Evolutionary conservation across 2,329 filamentous ascomycete genomes (phyloP).

Genomic region (Fusarium veterinarium): DNA sequence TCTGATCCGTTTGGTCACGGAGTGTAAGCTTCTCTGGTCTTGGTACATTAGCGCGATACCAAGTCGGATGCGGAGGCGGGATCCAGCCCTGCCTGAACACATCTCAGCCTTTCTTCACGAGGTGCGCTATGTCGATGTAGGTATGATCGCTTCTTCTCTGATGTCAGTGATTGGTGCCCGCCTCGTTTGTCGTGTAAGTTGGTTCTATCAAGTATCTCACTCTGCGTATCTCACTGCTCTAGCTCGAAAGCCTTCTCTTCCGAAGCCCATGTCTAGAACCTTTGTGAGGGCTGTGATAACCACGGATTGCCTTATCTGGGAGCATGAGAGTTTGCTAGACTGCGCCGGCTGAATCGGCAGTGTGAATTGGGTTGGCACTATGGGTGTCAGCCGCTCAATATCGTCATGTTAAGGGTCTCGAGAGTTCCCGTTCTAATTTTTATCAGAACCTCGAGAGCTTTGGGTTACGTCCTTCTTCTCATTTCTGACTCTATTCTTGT

Average conservation of each 20-base stretch:
- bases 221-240: slow-evolving; percentile 4
- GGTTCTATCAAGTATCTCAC: neutral
- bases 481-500: neutral
- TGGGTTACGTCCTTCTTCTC: neutral
- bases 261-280: neutral
- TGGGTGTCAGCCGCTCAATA: slow-evolving; percentile 11
- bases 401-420: slow-evolving; percentile 7
- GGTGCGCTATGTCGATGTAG: slow-evolving; percentile 6
- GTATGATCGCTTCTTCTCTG: slow-evolving; percentile 11
- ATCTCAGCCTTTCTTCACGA: slow-evolving; percentile 22
- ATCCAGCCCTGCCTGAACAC: slow-evolving; percentile 15
- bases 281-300: slow-evolving; percentile 5
- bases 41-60: neutral
- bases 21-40: slow-evolving; percentile 1
- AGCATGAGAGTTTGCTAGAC: slow-evolving; percentile 14
- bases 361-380: slow-evolving; percentile 14
- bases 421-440: slow-evolving; percentile 16
- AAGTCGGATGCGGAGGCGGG: neutral
- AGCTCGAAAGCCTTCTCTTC: slow-evolving; percentile 15
- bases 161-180: slow-evolving; percentile 41
- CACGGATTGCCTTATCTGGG: slow-evolving; percentile 16
- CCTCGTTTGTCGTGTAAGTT: slow-evolving; percentile 16
- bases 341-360: slow-evolving; percentile 13
- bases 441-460: neutral
- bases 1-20: neutral